Percentiles rank a stretch among this genome's conserved stretches.
phyloP scores from a whole-genome alignment of 2,329 filamentous ascomycete genomes.

The Penicillium expansum region DNA sequence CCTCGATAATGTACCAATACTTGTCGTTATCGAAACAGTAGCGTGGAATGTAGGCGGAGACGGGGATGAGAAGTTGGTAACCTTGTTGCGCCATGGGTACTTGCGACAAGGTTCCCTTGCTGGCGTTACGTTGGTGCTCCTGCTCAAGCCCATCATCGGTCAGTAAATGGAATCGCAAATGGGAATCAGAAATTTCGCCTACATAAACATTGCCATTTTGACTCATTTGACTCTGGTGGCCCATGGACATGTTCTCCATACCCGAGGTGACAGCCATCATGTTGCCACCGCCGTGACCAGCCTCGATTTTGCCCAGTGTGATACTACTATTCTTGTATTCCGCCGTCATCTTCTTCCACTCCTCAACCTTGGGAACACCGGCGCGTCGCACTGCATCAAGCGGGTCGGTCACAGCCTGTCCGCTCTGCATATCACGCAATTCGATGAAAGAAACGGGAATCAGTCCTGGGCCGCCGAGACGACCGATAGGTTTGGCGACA shows the following conservation, averaged over 20 bases:
- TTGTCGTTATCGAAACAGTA: conserved; percentile 97
- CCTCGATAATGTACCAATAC: conserved; percentile 98
- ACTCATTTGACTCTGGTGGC: conserved; percentile 52
- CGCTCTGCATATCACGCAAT: conserved; percentile 88
- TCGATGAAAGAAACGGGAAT: conserved; percentile 97
- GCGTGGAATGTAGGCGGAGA: conserved; percentile 80
- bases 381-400: conserved; percentile 82
- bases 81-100: conserved; percentile 41
- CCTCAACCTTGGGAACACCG: conserved; percentile 90
- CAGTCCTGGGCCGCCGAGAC: conserved; percentile 89
- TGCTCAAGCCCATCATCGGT: conserved; percentile 4
- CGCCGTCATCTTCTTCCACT: conserved; percentile 99
- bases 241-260: conserved; percentile 76
- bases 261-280: conserved; percentile 64
- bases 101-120: conserved; percentile 34
- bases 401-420: conserved; percentile 76
- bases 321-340: conserved; percentile 99
- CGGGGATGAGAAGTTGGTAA: conserved; percentile 66
- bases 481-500: conserved; percentile 96
- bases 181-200: conserved; percentile 29
- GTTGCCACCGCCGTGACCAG: conserved; percentile 22
- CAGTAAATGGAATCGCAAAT: background rate
- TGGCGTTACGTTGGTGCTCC: conserved; percentile 41
- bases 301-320: conserved; percentile 84
- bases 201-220: conserved; percentile 52